phyloP scores from a whole-genome alignment of 306 rosid species.

The Begonia peltatifolia region DNA sequence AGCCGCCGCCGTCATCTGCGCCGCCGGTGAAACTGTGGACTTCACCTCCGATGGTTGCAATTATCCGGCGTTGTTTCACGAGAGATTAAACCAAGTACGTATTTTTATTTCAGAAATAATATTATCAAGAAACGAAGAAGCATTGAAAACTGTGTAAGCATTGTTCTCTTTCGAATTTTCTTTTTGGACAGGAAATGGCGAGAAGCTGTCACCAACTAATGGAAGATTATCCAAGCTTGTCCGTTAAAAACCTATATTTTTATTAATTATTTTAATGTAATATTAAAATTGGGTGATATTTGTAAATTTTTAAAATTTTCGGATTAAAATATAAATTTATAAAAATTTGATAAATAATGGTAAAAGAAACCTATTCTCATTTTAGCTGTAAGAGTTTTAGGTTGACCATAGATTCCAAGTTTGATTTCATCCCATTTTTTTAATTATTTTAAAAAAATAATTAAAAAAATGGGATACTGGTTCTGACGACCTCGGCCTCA shows the following conservation, averaged over 20 bases:
- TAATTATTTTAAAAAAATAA: no score
- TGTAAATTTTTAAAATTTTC: no score
- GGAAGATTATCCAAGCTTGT: slow-evolving; percentile 30
- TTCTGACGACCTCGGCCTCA: no score
- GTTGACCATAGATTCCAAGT: no score
- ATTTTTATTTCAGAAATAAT: background rate
- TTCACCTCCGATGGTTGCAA: background rate
- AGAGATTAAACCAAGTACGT: background rate
- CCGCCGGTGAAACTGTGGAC: slow-evolving; percentile 14
- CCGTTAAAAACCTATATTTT: no score
- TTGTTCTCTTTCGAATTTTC: background rate
- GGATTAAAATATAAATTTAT: no score
- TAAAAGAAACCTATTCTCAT: no score
- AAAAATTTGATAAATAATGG: no score
- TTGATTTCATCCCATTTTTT: background rate
- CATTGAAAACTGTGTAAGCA: slow-evolving; percentile 21
- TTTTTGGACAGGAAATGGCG: slow-evolving; percentile 49
- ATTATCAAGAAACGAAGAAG: background rate
- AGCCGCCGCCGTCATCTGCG: slow-evolving; percentile 46
- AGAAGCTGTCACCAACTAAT: slow-evolving; percentile 78
- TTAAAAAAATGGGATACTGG: no score
- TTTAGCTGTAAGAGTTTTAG: no score
- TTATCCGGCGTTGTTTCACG: background rate
- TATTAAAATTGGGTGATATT: no score
- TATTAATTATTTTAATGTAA: no score